These are phyloP conservation scores for Lablab purpureus DNA, from an alignment of 306 rosid species.

Conservation along the genomic window DNA sequence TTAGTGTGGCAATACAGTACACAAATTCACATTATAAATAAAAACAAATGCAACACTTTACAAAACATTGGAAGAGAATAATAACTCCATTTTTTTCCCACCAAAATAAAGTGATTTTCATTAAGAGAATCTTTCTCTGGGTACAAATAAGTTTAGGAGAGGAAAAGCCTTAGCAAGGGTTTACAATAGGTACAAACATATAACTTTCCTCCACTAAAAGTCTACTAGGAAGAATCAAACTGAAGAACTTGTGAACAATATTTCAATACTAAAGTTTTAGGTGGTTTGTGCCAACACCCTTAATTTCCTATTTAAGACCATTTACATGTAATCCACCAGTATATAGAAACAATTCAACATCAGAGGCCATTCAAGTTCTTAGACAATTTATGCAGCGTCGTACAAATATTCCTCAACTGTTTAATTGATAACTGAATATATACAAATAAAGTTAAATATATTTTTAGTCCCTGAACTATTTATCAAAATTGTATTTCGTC, in stretches of 20 bases:
- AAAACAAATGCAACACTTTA: not conserved
- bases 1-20: conserved; percentile 1
- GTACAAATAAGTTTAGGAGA: not conserved
- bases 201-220: no score
- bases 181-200: no score
- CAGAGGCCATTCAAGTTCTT: not conserved
- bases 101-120: not conserved
- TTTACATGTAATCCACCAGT: not conserved
- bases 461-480: no score
- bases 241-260: no score
- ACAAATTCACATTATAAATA: conserved; percentile 1
- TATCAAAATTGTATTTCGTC: no score
- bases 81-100: not conserved
- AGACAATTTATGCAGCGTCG: not conserved
- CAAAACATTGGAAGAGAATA: no score
- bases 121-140: no score
- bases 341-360: not conserved
- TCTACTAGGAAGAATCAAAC: no score
- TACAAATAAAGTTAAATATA: no score
- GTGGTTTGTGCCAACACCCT: not conserved
- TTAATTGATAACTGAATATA: no score
- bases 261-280: no score
- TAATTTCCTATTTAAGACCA: not conserved
- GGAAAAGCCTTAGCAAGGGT: not conserved
- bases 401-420: no score